Conservation (phyloP, 768 basidiomycete species). For the Calocera viscosa region DNA sequence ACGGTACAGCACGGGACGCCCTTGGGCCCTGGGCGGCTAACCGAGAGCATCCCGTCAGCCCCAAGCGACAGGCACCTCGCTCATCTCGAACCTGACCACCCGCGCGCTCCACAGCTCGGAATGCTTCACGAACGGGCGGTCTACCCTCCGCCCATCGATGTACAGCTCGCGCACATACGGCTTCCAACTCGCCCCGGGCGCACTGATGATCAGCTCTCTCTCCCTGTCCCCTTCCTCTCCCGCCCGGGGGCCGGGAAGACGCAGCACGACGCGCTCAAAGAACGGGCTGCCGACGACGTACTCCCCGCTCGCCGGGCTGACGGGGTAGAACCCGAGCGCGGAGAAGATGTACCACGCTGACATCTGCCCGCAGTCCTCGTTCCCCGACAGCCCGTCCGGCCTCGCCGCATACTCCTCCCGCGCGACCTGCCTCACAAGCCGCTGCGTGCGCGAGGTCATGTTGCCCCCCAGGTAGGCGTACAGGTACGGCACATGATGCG, state of each 20-base stretch:
- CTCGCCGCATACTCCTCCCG: conserved; percentile 51
- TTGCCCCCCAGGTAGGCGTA: conserved; percentile 56
- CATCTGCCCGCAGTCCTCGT: conserved; percentile 87
- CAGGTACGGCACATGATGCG: conserved; percentile 76
- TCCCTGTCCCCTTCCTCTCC: not conserved
- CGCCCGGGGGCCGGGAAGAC: conserved; percentile 35
- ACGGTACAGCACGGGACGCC: too few species aligned
- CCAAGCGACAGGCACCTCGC: conserved; percentile 37
- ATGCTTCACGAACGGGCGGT: conserved; percentile 44
- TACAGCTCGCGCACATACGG: conserved; percentile 49
- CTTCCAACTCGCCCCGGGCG: conserved; percentile 44
- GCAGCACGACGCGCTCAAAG: conserved; percentile 42
- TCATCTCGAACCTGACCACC: conserved; percentile 54
- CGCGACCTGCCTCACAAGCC: conserved; percentile 57
- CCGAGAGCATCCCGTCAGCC: conserved; percentile 17
- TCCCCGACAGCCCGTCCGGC: conserved; percentile 63
- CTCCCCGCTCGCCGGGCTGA: conserved; percentile 63
- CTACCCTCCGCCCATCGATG: conserved; percentile 39
- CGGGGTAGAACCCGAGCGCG: conserved; percentile 73
- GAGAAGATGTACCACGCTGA: conserved; percentile 80
- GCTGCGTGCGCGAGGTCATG: conserved; percentile 50
- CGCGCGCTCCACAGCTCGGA: conserved; percentile 49
- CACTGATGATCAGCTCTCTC: conserved; percentile 37
- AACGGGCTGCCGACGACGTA: conserved; percentile 62
- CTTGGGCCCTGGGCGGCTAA: too few species aligned